Evolutionary conservation across 768 basidiomycete species (phyloP), one percentile per base, ranked within the genome.

Genomic region (Boletus rubropictus): DNA sequence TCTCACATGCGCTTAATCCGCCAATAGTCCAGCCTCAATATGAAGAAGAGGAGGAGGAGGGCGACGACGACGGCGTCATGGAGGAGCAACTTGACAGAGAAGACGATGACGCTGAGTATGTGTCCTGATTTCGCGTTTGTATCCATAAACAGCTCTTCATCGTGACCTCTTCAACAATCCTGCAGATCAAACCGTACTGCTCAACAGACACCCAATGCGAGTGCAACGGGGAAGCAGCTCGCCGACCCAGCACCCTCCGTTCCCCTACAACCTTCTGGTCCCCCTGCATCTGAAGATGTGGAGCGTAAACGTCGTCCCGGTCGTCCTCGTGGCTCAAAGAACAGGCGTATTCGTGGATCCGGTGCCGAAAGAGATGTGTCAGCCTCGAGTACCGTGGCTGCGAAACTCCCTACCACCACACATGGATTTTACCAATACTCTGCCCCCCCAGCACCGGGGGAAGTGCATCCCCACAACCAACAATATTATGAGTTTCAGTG

Each of bases 401-500:
- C 63, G 18, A 71, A 71, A 33, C 63, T 45, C 29, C 52, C 55
- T 57, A 56, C 56, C 35, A 57, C 66, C 36, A 69, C 73, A 34
- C 56, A 69, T 31, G 67, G 66, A 41, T 77, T 78, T 59, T 74
- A 77, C 55, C 69, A 76, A 49, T 69, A 72, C 38, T 64, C 68
- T 34, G 63, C 63, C 39, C 66, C 71, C 24, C 69, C 75, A 38
- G 65, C 68, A 24, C 64, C 75, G 21, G 69, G 76, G 11, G 73
- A 72, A 37, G 69, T 81, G 21, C 78, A 77, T 47, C 70, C 80
- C 3, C 79, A 82, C 53, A 86, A 86, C 60, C 82, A 86, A 52
- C 80, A 82, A 57, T 89, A 86, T 63, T 87, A 86, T 64, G 86
- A 89, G 60, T 89, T 89, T 58, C 87, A 89, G 62, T 89, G 87